Conservation (phyloP, 352 stramenopile genomes). For the Phytophthora constricta region DNA sequence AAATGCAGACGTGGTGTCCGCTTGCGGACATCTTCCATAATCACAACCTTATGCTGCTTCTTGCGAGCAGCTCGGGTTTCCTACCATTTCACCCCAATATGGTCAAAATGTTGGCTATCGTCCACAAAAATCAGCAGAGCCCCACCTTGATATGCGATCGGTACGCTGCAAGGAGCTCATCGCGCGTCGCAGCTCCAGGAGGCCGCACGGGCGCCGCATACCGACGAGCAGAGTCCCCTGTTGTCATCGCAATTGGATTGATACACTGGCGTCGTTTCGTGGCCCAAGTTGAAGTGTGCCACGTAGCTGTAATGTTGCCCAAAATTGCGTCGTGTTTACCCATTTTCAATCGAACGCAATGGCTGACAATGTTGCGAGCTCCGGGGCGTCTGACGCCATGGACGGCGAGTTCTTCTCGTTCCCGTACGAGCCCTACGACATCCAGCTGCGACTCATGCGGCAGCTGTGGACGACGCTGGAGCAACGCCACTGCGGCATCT, state of each 20-base stretch:
- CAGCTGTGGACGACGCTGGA: constrained; percentile 88
- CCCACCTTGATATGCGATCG: constrained; percentile 44
- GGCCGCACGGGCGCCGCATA: background rate
- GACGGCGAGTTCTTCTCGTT: constrained; percentile 86
- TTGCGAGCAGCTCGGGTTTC: constrained; percentile 52
- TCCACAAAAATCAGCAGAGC: background rate
- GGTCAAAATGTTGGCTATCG: background rate
- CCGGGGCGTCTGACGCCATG: constrained; percentile 20
- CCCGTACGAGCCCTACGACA: constrained; percentile 90
- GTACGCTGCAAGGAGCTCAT: constrained; percentile 60
- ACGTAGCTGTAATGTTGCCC: too few species aligned
- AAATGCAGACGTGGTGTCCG: constrained; percentile 49
- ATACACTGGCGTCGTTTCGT: too few species aligned
- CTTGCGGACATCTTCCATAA: constrained; percentile 57
- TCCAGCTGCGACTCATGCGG: constrained; percentile 90
- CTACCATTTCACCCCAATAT: constrained; percentile 18
- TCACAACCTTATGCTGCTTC: constrained; percentile 63
- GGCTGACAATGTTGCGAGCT: constrained; percentile 3
- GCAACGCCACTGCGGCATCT: constrained; percentile 86
- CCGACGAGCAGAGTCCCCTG: constrained; percentile 8
- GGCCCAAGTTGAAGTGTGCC: constrained; percentile 11
- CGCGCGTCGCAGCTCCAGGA: constrained; percentile 20
- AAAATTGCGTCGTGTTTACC: too few species aligned
- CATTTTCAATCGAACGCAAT: constrained; percentile 7
- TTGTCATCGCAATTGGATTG: too few species aligned